phyloP scores from a whole-genome alignment of 2,329 filamentous ascomycete genomes.

The Curvularia eragrostidis region DNA sequence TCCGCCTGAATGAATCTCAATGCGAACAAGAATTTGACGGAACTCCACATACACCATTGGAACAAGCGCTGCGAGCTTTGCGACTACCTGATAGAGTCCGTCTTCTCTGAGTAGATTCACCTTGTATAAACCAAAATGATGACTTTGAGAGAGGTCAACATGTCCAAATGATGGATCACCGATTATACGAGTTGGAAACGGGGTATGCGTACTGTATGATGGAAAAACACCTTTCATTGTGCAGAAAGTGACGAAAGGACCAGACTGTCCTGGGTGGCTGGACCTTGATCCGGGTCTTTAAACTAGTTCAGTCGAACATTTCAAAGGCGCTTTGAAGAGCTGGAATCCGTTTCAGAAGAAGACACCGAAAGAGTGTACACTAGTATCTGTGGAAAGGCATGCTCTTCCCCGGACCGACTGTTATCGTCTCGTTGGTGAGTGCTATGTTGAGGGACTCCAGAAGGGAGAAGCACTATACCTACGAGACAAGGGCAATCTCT shows the following conservation, averaged over 20 bases:
- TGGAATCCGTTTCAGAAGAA: neutral
- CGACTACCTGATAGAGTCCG: neutral
- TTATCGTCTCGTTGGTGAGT: slow-evolving; percentile 13
- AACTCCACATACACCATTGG: neutral
- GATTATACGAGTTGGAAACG: slow-evolving; percentile 4
- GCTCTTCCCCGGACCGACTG: neutral
- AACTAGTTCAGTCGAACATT: neutral
- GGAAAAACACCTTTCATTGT: slow-evolving; percentile 6
- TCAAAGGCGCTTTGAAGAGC: neutral
- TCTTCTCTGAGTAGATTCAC: slow-evolving; percentile 4
- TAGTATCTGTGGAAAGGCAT: neutral
- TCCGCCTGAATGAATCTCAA: neutral
- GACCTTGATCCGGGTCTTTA: neutral
- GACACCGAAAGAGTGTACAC: neutral
- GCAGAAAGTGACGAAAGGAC: slow-evolving; percentile 1
- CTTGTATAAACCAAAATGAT: slow-evolving; percentile 2
- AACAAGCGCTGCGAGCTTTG: slow-evolving; percentile 2
- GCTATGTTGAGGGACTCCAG: slow-evolving; percentile 9
- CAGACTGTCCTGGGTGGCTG: slow-evolving; percentile 6
- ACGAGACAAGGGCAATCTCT: slow-evolving; percentile 4
- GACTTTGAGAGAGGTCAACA: neutral
- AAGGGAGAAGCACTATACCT: slow-evolving; percentile 19
- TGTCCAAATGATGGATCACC: neutral
- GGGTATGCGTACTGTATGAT: slow-evolving; percentile 11
- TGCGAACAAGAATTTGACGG: neutral